Percentiles rank a stretch among this genome's conserved stretches.
Evolutionary conservation across 306 rosid species (phyloP).

Genomic region (Lotus japonicus): DNA sequence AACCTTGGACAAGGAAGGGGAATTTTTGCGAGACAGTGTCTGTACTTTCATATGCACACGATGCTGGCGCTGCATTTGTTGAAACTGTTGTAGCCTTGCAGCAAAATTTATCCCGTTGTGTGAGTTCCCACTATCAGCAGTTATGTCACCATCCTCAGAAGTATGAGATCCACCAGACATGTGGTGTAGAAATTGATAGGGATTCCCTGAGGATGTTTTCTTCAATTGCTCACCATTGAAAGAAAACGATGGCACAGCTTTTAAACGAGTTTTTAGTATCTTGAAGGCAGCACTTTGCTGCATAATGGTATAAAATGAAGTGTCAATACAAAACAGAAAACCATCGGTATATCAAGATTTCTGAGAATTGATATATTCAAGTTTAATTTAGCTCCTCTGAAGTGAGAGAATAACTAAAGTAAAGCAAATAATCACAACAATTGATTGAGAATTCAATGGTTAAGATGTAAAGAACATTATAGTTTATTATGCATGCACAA

Average conservation of each 20-base stretch:
- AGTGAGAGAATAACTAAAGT: no score
- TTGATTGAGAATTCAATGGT: no score
- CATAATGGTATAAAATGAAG: slow-evolving; percentile 21
- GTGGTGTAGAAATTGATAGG: slow-evolving; percentile 55
- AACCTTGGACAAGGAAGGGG: slow-evolving; percentile 44
- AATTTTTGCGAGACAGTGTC: slow-evolving; percentile 23
- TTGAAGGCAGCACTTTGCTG: slow-evolving; percentile 99
- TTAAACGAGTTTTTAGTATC: slow-evolving; percentile 79
- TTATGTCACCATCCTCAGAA: slow-evolving; percentile 57
- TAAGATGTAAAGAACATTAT: no score
- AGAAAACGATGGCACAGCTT: slow-evolving; percentile 74
- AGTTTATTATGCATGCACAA: no score
- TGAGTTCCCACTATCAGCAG: slow-evolving; percentile 41
- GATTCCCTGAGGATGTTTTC: slow-evolving; percentile 49
- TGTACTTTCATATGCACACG: slow-evolving; percentile 50
- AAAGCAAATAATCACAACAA: no score
- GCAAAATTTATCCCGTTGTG: slow-evolving; percentile 60
- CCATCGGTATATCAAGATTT: background rate
- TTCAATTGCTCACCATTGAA: slow-evolving; percentile 58
- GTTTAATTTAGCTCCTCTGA: no score
- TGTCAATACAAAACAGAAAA: background rate
- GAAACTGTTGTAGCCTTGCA: slow-evolving; percentile 74
- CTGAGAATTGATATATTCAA: background rate
- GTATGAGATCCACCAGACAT: slow-evolving; percentile 46
- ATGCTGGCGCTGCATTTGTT: slow-evolving; percentile 72